A percentile compares a stretch with the other conserved stretches of the same genome.
phyloP scores from a whole-genome alignment of 495 filamentous ascomycete genomes.

The Aspergillus funiculosus region DNA sequence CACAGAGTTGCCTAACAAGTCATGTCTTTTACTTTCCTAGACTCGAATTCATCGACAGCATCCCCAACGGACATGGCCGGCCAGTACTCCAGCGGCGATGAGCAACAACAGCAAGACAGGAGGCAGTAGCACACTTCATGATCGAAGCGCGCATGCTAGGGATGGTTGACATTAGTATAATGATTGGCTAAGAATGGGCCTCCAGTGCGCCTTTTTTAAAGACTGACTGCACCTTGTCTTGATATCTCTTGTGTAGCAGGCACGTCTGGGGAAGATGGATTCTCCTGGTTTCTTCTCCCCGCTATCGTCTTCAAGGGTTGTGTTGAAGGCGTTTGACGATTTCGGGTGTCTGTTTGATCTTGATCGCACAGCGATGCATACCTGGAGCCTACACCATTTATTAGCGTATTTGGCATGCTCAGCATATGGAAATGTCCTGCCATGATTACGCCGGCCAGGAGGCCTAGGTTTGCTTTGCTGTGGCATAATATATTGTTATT shows the following conservation, averaged over 20 bases:
- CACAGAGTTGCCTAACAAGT: conserved; percentile 7
- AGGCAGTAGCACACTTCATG: conserved; percentile 18
- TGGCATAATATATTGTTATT: conserved; percentile 16
- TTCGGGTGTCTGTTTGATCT: conserved; percentile 10
- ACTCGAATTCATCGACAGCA: conserved; percentile 17
- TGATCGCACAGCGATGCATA: conserved; percentile 8
- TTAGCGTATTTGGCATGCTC: conserved; percentile 2
- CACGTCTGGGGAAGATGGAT: conserved; percentile 20
- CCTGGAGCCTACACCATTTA: conserved; percentile 10
- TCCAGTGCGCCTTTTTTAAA: conserved; percentile 14
- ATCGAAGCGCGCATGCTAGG: conserved; percentile 9
- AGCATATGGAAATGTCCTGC: conserved; percentile 5
- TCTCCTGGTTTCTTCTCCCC: conserved; percentile 14
- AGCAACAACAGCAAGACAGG: conserved; percentile 14
- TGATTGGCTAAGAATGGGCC: conserved; percentile 15
- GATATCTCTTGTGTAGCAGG: conserved; percentile 13
- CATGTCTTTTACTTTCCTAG: conserved; percentile 10
- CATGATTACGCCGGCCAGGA: conserved; percentile 11
- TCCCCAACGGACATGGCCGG: conserved; percentile 21
- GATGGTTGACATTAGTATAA: conserved; percentile 15
- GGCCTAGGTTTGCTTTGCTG: conserved; percentile 9
- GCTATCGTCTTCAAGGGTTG: conserved; percentile 9
- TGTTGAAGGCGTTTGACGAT: conserved; percentile 9
- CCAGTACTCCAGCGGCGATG: conserved; percentile 24
- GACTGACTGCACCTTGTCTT: conserved; percentile 13